Conservation (phyloP, 345 rosid species). For the Aegle marmelos region DNA sequence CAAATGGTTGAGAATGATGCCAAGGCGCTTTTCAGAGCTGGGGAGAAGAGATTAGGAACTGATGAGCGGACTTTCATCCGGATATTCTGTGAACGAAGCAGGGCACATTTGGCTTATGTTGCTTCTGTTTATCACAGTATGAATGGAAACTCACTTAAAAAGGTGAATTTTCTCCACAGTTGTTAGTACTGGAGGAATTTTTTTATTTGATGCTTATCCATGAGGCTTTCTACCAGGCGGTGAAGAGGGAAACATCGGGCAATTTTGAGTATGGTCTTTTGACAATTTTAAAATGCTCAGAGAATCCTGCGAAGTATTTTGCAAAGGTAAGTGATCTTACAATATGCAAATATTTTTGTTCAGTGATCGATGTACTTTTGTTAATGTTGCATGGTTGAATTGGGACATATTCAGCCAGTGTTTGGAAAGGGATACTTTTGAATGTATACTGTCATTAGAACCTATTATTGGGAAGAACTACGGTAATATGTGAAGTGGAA, state of each 20-base stretch:
- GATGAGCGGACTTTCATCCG: conserved; percentile 63
- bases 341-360: background rate
- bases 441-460: background rate
- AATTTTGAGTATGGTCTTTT: conserved; percentile 45
- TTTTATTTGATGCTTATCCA: background rate
- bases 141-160: conserved; percentile 49
- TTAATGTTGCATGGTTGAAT: background rate
- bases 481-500: background rate
- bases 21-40: conserved; percentile 55
- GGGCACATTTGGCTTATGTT: conserved; percentile 58
- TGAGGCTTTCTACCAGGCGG: conserved; percentile 36
- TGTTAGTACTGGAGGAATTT: background rate
- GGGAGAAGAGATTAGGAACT: conserved; percentile 67
- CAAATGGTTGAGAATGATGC: conserved; percentile 46
- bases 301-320: conserved; percentile 54
- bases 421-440: background rate
- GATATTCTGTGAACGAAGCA: conserved; percentile 55
- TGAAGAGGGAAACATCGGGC: conserved; percentile 67
- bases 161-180: conserved; percentile 32
- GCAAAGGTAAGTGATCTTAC: conserved; percentile 41
- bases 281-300: conserved; percentile 48
- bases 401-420: background rate
- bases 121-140: conserved; percentile 36
- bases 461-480: background rate
- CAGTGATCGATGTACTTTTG: background rate